These are phyloP conservation scores for Rhinocladiella mackenziei DNA, from an alignment of 2,329 filamentous ascomycete species.

Conservation along the genomic window DNA sequence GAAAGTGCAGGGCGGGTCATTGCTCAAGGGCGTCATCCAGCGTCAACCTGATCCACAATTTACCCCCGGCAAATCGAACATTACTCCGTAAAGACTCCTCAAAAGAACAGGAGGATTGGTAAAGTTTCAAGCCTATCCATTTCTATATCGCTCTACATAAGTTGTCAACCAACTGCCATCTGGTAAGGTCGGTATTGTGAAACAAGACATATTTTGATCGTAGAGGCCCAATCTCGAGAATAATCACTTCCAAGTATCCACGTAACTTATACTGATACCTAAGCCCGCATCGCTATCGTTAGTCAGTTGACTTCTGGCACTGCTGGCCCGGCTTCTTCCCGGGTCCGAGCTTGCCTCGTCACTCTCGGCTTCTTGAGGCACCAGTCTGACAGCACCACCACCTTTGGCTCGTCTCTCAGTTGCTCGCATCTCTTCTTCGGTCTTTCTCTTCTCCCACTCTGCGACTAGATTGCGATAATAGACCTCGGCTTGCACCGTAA, in stretches of 20 bases:
- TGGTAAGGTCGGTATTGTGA: too few relatives aligned
- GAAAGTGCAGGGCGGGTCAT: too few relatives aligned
- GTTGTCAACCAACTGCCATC: too few relatives aligned
- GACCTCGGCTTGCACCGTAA: constrained; percentile 76
- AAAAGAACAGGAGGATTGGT: too few relatives aligned
- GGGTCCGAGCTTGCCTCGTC: constrained; percentile 16
- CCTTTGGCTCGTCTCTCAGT: constrained; percentile 23
- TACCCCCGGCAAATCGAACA: too few relatives aligned
- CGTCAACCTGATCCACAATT: too few relatives aligned
- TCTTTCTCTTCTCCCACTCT: constrained; percentile 63
- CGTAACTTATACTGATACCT: constrained; percentile 25
- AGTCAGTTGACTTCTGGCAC: constrained; percentile 13
- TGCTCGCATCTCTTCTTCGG: constrained; percentile 34
- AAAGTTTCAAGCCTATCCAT: too few relatives aligned
- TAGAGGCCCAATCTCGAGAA: too few relatives aligned
- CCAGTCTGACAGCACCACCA: constrained; percentile 23
- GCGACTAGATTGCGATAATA: constrained; percentile 74
- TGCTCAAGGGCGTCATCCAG: too few relatives aligned
- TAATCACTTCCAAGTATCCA: constrained; percentile 25
- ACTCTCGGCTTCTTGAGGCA: constrained; percentile 22
- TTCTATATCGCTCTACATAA: too few relatives aligned
- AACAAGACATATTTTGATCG: too few relatives aligned
- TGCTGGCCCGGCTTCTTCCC: constrained; percentile 20
- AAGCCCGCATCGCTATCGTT: constrained; percentile 22
- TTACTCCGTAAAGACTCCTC: too few relatives aligned